phyloP scores from a whole-genome alignment of 139 green algal genomes.

The Chlamydomonas schloesseri region DNA sequence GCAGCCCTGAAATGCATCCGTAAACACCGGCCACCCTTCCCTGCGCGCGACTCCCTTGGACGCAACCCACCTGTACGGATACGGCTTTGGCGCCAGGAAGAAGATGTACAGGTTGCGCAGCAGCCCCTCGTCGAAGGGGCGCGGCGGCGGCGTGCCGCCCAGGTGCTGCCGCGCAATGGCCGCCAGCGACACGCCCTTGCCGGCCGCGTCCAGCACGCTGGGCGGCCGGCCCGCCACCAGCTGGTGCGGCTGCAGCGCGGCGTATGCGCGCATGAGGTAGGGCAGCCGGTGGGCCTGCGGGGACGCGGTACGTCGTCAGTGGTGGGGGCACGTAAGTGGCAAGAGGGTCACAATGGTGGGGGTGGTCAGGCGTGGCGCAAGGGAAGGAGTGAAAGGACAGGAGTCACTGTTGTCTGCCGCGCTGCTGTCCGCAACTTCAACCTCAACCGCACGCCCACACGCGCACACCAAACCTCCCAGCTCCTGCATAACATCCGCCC shows the following conservation, averaged over 20 bases:
- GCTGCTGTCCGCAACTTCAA: too few relatives aligned
- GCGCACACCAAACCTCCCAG: too few relatives aligned
- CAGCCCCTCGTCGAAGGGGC: constrained; percentile 29
- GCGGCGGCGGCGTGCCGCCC: neutral
- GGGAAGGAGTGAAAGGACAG: too few relatives aligned
- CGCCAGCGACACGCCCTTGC: neutral
- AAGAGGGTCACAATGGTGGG: neutral
- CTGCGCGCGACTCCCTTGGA: too few relatives aligned
- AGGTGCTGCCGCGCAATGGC: neutral
- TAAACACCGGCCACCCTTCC: too few relatives aligned
- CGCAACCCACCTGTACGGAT: constrained; percentile 17
- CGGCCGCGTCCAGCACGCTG: neutral
- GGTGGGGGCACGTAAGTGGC: too few relatives aligned
- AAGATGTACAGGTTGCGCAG: constrained; percentile 11
- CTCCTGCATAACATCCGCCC: too few relatives aligned
- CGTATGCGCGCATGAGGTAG: neutral
- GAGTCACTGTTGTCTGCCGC: too few relatives aligned
- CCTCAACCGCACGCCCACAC: too few relatives aligned
- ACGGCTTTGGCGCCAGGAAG: constrained; percentile 23
- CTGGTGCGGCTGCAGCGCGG: neutral
- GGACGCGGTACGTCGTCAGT: too few relatives aligned
- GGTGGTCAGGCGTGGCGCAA: too few relatives aligned
- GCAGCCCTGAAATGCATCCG: too few relatives aligned
- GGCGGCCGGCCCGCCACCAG: neutral
- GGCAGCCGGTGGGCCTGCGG: constrained; percentile 12